Evolutionary conservation across 441 rosid species (phyloP).

Genomic region (Francoa sonchifolia): DNA sequence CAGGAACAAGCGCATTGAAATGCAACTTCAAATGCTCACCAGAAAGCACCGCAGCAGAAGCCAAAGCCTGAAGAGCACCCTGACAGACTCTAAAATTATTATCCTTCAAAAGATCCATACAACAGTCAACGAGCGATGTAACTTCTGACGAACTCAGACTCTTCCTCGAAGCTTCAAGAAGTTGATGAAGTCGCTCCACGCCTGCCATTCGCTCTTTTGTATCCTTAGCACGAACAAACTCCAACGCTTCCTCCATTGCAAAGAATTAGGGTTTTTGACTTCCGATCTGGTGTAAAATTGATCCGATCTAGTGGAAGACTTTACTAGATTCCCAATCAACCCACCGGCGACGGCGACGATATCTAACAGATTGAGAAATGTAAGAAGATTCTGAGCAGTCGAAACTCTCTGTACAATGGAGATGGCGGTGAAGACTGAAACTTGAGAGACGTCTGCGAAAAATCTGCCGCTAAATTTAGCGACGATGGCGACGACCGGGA

Average conservation of each 20-base stretch:
- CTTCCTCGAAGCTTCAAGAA: conserved; percentile 78
- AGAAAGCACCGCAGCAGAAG: conserved; percentile 97
- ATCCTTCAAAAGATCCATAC: conserved; percentile 93
- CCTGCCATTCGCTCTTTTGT: conserved; percentile 99
- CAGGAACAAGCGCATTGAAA: conserved; percentile 85
- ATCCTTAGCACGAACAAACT: conserved; percentile 92
- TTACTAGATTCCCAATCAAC: too few species aligned
- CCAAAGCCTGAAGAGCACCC: conserved; percentile 90
- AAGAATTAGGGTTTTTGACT: neutral
- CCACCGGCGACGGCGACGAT: too few species aligned
- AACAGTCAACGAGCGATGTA: conserved; percentile 78
- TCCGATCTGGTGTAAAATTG: conserved; percentile 27
- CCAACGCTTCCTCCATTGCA: conserved; percentile 88
- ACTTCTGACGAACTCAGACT: conserved; percentile 65
- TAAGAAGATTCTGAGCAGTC: too few species aligned
- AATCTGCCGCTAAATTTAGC: too few species aligned
- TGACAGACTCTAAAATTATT: conserved; percentile 87
- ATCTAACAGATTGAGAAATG: too few species aligned
- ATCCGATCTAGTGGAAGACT: conserved; percentile 52
- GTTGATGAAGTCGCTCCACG: conserved; percentile 83
- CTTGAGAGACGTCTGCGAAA: too few species aligned
- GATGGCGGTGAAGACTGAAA: too few species aligned
- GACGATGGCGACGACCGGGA: too few species aligned
- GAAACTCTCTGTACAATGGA: too few species aligned
- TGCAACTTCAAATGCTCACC: conserved; percentile 96